A percentile compares a stretch with the other conserved stretches of the same genome.
Evolutionary conservation across 2,329 filamentous ascomycete species (phyloP).

Genomic region (Arthroderma sp.): DNA sequence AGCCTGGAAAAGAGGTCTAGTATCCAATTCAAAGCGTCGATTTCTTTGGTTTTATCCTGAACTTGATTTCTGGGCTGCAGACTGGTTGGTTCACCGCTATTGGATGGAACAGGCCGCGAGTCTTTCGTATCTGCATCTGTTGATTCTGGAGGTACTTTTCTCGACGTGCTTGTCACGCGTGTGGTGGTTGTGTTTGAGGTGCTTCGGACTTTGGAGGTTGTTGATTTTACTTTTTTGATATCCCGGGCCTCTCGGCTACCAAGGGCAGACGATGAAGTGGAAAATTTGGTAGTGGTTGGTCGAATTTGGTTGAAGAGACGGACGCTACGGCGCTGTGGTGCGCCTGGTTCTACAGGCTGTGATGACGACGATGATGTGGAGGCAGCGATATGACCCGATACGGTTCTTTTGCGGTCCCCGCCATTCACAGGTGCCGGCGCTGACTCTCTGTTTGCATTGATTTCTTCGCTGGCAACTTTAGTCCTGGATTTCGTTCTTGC

Average conservation of each 20-base stretch:
- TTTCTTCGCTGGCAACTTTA: constrained; percentile 27
- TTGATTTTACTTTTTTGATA: constrained; percentile 71
- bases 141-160: constrained; percentile 59
- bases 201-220: constrained; percentile 52
- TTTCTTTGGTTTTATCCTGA: constrained; percentile 48
- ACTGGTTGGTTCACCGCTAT: constrained; percentile 13
- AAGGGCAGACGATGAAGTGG: constrained; percentile 43
- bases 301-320: constrained; percentile 59
- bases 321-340: constrained; percentile 56
- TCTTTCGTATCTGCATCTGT: constrained; percentile 54
- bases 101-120: constrained; percentile 21
- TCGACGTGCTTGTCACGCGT: constrained; percentile 78
- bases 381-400: constrained; percentile 63
- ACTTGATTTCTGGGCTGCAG: constrained; percentile 20
- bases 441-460: constrained; percentile 20
- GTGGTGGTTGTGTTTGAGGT: constrained; percentile 62
- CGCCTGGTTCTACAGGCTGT: constrained; percentile 50
- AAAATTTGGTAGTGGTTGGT: constrained; percentile 50
- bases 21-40: constrained; percentile 63
- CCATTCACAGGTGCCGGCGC: constrained; percentile 18
- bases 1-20: constrained; percentile 72
- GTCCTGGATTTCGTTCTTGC: constrained; percentile 29
- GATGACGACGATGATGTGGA: constrained; percentile 33
- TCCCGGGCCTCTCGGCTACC: constrained; percentile 55
- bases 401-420: constrained; percentile 69